Conservation (phyloP, 805 yeast genomes). For the Teunomyces atbi region DNA sequence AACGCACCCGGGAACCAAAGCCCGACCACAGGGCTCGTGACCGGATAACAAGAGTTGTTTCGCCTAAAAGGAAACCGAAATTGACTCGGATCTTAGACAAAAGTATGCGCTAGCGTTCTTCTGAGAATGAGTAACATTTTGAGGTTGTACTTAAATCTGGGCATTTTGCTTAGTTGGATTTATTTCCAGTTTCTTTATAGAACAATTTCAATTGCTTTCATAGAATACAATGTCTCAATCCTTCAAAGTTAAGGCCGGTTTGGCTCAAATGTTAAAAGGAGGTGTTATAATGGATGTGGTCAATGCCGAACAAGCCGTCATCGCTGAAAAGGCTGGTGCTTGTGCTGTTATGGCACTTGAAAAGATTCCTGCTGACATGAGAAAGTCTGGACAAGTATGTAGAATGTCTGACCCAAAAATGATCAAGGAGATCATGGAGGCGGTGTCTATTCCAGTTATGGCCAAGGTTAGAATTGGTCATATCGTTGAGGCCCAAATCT, state of each 20-base stretch:
- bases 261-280: slow-evolving; percentile 85
- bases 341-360: slow-evolving; percentile 90
- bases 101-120: slow-evolving; percentile 4
- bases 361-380: slow-evolving; percentile 81
- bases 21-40: background rate
- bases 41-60: background rate
- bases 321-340: slow-evolving; percentile 84
- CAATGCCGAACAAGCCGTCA: slow-evolving; percentile 72
- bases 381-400: slow-evolving; percentile 78
- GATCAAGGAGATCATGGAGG: slow-evolving; percentile 70
- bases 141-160: background rate
- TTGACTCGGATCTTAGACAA: background rate
- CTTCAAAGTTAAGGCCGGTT: slow-evolving; percentile 65
- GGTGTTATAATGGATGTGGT: slow-evolving; percentile 77
- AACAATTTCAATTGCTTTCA: too few relatives aligned
- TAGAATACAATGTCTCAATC: slow-evolving; percentile 21
- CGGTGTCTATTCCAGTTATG: slow-evolving; percentile 75
- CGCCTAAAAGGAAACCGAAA: background rate
- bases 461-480: slow-evolving; percentile 86
- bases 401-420: slow-evolving; percentile 84
- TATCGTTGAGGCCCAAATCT: slow-evolving; percentile 74
- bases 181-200: background rate
- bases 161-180: background rate
- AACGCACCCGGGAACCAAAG: background rate
- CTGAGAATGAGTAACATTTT: slow-evolving; percentile 1